phyloP scores from a whole-genome alignment of 345 rosid species.

The Lepidium didymum region DNA sequence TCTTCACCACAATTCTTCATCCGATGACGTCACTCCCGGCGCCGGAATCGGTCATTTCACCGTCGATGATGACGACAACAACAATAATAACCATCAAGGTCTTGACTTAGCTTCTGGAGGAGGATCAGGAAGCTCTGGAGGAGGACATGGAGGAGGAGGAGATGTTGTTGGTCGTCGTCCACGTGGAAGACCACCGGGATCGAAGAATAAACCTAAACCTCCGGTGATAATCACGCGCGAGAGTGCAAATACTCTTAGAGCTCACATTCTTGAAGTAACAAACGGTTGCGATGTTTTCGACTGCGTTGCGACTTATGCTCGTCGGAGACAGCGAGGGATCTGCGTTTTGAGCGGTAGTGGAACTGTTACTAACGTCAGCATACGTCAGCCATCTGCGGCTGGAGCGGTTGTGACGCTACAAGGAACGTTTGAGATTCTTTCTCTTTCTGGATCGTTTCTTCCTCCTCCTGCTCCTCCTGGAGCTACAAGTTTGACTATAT shows the following conservation, averaged over 20 bases:
- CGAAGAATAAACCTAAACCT: slow-evolving; percentile 90
- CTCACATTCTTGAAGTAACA: slow-evolving; percentile 93
- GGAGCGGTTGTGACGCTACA: slow-evolving; percentile 87
- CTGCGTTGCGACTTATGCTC: slow-evolving; percentile 78
- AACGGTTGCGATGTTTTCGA: slow-evolving; percentile 91
- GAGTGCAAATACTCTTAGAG: slow-evolving; percentile 92
- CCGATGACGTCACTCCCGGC: slow-evolving; percentile 34
- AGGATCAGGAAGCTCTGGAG: slow-evolving; percentile 33
- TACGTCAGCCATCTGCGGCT: slow-evolving; percentile 82
- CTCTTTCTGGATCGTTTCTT: slow-evolving; percentile 83
- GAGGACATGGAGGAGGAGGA: slow-evolving; percentile 30
- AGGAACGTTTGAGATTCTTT: slow-evolving; percentile 92
- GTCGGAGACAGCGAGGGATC: slow-evolving; percentile 84
- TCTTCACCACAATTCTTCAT: slow-evolving; percentile 35
- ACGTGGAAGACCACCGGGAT: slow-evolving; percentile 93
- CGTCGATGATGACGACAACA: slow-evolving; percentile 30
- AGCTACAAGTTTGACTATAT: slow-evolving; percentile 90
- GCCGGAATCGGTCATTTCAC: slow-evolving; percentile 37
- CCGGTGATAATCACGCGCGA: slow-evolving; percentile 92
- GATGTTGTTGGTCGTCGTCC: slow-evolving; percentile 54
- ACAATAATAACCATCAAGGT: slow-evolving; percentile 36
- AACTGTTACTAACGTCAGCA: slow-evolving; percentile 82
- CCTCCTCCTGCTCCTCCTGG: slow-evolving; percentile 99
- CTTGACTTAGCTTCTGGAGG: slow-evolving; percentile 41
- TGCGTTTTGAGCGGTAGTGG: slow-evolving; percentile 91